Evolutionary conservation across 345 rosid genomes (phyloP).

Genomic region (Aquilaria sinensis): DNA sequence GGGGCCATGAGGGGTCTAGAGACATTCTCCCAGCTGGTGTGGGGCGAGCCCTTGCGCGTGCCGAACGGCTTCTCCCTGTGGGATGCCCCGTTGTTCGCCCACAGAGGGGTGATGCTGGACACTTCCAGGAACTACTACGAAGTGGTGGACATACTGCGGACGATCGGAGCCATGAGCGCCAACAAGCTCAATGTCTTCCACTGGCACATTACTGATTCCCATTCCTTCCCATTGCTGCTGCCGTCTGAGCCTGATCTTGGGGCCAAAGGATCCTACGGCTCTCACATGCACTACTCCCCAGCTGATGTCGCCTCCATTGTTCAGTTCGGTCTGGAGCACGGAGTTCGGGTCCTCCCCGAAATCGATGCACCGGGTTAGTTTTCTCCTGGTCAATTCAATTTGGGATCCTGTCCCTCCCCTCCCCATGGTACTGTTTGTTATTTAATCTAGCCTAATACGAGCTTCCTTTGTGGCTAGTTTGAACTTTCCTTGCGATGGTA

Average conservation of each 20-base stretch:
- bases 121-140: slow-evolving; percentile 77
- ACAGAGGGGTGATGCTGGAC: slow-evolving; percentile 70
- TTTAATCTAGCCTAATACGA: too few species aligned
- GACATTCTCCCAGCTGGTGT: slow-evolving; percentile 77
- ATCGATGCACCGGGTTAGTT: slow-evolving; percentile 80
- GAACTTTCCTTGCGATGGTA: too few species aligned
- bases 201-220: slow-evolving; percentile 88
- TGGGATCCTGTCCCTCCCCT: too few species aligned
- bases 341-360: slow-evolving; percentile 78
- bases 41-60: slow-evolving; percentile 47
- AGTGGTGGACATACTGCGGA: slow-evolving; percentile 60
- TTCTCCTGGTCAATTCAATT: too few species aligned
- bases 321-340: slow-evolving; percentile 63
- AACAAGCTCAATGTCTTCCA: slow-evolving; percentile 91
- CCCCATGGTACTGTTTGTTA: too few species aligned
- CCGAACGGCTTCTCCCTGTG: slow-evolving; percentile 40
- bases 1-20: slow-evolving; percentile 89
- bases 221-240: slow-evolving; percentile 70
- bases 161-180: slow-evolving; percentile 59
- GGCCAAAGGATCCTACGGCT: slow-evolving; percentile 63
- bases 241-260: slow-evolving; percentile 79
- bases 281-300: slow-evolving; percentile 51
- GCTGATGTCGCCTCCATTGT: slow-evolving; percentile 49
- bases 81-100: slow-evolving; percentile 61
- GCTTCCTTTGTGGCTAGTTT: too few species aligned